Conservation (phyloP, 192 early-diverging fungal species). For the Backusella circina region DNA sequence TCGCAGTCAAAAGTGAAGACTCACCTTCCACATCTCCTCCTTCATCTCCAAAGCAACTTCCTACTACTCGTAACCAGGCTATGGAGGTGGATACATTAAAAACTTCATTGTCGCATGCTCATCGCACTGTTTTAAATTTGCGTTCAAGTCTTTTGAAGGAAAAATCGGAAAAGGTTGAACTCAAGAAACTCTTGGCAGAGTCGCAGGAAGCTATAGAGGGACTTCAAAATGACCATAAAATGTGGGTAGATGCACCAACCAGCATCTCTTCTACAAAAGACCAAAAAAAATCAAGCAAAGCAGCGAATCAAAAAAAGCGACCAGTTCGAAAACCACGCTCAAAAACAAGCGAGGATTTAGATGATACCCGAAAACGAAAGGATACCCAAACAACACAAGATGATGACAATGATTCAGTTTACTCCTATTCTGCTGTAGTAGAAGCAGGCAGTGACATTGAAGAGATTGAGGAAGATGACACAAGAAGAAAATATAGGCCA, state of each 20-base stretch:
- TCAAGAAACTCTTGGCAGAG: slow-evolving; percentile 50
- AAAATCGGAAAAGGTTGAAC: slow-evolving; percentile 51
- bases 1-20: background rate
- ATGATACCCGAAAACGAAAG: background rate
- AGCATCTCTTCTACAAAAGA: background rate
- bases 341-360: background rate
- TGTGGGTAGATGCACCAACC: slow-evolving; percentile 24
- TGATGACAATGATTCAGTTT: slow-evolving; percentile 2
- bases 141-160: slow-evolving; percentile 50
- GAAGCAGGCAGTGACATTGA: slow-evolving; percentile 18
- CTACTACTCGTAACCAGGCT: slow-evolving; percentile 18
- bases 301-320: background rate
- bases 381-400: slow-evolving; percentile 10
- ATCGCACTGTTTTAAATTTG: slow-evolving; percentile 53
- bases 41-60: slow-evolving; percentile 24
- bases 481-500: slow-evolving; percentile 12
- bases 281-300: background rate
- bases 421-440: background rate
- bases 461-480: background rate
- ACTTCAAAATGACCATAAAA: slow-evolving; percentile 41
- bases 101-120: slow-evolving; percentile 35
- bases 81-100: slow-evolving; percentile 39
- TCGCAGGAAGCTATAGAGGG: slow-evolving; percentile 57
- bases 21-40: slow-evolving; percentile 17
- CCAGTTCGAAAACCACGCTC: background rate